These are phyloP conservation scores for Mycena pura DNA, from an alignment of 768 basidiomycete species.

Conservation along the genomic window DNA sequence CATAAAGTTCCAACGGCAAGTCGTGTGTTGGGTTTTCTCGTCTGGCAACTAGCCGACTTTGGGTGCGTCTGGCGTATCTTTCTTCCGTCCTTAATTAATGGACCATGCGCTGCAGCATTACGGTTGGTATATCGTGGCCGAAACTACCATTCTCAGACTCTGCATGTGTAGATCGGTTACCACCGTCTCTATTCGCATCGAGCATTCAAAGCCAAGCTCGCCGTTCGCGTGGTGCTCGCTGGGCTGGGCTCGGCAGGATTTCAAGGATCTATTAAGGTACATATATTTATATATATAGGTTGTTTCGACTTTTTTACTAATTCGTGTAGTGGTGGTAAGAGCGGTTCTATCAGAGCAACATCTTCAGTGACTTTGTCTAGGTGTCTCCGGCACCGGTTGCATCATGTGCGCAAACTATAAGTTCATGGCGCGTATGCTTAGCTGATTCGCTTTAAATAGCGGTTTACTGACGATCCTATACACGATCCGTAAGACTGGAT, in stretches of 20 bases:
- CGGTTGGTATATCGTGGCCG: slow-evolving; percentile 28
- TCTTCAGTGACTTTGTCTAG: slow-evolving; percentile 39
- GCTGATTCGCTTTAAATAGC: slow-evolving; percentile 40
- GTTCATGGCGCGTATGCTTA: neutral
- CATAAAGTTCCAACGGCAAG: slow-evolving; percentile 50
- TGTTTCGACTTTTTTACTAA: slow-evolving; percentile 1
- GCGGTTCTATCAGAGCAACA: neutral
- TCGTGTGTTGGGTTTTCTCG: slow-evolving; percentile 56
- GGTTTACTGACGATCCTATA: slow-evolving; percentile 72
- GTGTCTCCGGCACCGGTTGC: slow-evolving; percentile 76
- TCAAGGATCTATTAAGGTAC: slow-evolving; percentile 80
- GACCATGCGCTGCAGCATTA: slow-evolving; percentile 52
- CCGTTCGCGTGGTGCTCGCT: slow-evolving; percentile 65
- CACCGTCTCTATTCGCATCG: slow-evolving; percentile 82
- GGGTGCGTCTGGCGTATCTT: slow-evolving; percentile 51
- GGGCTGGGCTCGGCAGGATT: slow-evolving; percentile 75
- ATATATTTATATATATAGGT: slow-evolving; percentile 19
- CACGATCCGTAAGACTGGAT: slow-evolving; percentile 63
- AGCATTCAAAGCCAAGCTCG: slow-evolving; percentile 64
- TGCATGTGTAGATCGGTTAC: slow-evolving; percentile 57
- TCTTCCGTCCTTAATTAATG: neutral
- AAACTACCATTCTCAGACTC: neutral
- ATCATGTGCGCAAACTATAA: slow-evolving; percentile 59
- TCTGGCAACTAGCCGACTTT: slow-evolving; percentile 76
- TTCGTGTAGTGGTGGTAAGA: slow-evolving; percentile 57